Evolutionary conservation across 192 early-diverging fungal genomes (phyloP), one percentile per base, ranked within the genome.

Genomic region (Backusella psychrophila): DNA sequence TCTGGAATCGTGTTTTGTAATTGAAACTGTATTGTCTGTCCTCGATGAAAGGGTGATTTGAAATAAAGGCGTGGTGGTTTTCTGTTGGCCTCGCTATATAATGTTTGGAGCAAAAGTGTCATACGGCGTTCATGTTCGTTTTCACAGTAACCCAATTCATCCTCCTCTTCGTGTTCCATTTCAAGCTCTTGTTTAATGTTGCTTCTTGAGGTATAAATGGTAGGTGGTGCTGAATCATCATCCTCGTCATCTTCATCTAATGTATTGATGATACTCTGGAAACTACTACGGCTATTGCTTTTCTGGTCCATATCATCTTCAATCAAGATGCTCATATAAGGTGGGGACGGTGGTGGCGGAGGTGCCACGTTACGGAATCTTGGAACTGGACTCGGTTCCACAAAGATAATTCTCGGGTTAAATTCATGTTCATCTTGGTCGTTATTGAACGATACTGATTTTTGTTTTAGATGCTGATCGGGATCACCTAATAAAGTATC

Each of bases 351-450:
- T 33, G 75, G 75, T 3, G 75, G 75, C 2, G 68, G 66, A 0
- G 75, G 75, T 21, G 75, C 41, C 11, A 56, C 75, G 34, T 76
- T 76, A 36, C 75, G 75, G 17, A 80, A 75, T n/a, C 78, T 74
- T 38, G 78, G 78, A 8, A 80, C 74, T 8, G 78, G 78, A 33
- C 74, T 75, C 14, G 78, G 78, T 67, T 75, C 74, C 15, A 80
- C 78, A 75, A 80, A 80, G 0, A 65, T 80, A 1, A 80, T 74
- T 63, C 74, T 63, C 19, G 67, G 78, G 9, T 72, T 69, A 17
- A 74, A 69, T n/a, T 14, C 26, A 14, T 63, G 23, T 2, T 63
- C 21, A 3, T 26, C 56, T 29, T 63, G 35, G 34, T 34, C 72
- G 33, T 52, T 78, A 66, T 29, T 29, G 23, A 63, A 63, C 12